Evolutionary conservation across 23 red algal genomes (phyloP), one percentile per base, ranked within the genome.

Genomic region (Gracilaria domingensis): DNA sequence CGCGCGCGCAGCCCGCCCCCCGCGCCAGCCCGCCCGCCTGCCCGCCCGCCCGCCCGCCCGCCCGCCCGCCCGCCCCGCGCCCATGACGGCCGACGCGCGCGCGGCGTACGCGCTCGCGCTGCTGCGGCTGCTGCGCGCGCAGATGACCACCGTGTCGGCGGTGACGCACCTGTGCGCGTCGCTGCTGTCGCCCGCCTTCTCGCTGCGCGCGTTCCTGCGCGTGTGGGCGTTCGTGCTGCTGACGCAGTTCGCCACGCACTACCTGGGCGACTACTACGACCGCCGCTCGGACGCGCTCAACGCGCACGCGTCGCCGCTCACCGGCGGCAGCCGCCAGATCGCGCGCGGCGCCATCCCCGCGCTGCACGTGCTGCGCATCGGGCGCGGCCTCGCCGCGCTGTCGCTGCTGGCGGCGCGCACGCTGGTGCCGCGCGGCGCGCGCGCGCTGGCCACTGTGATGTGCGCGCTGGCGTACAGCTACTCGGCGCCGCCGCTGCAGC

Each of bases 71-170:
- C n/a, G n/a, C n/a, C n/a, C 55, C 7, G 20, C 55, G 7, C 7
- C 55, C 55, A 59, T 59, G 55, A 20, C 55, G 55, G 6, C 14
- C 4, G 20, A n/a, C 55, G 20, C 6, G 55, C 55, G 55, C 4
- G 16, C 55, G 20, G n/a, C 87, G 39, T 74, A 61, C 55, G 57
- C 61, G 34, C 36, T 54, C 33, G 39, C 66, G 29, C 30, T 88
- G 8, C 39, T 87, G 4, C 84, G 74, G 20, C 92, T 95, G 37
- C 70, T 80, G 21, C 85, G 93, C 51, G 53, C 85, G 51, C 47
- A 26, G 26, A 95, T 95, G 93, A 95, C 93, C 16, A 60, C 55
- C n/a, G 54, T 84, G 23, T 95, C 93, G 11, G 93, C 85, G 44
- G 45, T 90, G 16, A 95, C 93, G 26, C 81, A 82, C 28, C 85